Percentiles rank a stretch among this genome's conserved stretches.
Evolutionary conservation across 805 yeast genomes (phyloP).

Genomic region (Candida sakaeoensis): DNA sequence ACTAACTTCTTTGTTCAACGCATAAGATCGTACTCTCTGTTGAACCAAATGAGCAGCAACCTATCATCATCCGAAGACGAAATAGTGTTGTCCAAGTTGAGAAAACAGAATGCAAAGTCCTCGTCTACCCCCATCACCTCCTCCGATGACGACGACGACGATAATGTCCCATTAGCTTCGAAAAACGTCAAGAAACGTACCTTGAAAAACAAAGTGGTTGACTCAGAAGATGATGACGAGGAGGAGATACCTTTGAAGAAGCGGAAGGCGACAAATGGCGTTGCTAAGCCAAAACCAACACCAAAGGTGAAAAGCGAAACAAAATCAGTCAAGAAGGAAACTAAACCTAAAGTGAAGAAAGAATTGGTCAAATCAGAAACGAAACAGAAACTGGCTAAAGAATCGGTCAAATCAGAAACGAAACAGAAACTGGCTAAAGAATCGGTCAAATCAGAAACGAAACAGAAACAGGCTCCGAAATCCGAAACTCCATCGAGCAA

Average conservation of each 20-base stretch:
- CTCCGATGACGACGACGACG: constrained; percentile 10
- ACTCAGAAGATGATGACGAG: constrained; percentile 10
- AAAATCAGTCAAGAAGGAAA: constrained; percentile 6
- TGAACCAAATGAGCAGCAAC: background rate
- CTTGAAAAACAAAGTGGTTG: background rate
- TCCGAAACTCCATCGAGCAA: background rate
- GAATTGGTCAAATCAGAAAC: background rate
- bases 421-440: constrained; percentile 3
- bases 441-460: constrained; percentile 8
- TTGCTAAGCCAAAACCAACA: background rate
- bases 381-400: background rate
- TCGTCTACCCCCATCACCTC: constrained; percentile 2
- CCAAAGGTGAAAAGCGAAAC: constrained; percentile 3
- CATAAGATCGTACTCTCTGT: too few relatives aligned
- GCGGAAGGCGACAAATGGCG: constrained; percentile 6
- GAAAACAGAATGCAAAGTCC: background rate
- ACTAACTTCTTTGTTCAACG: background rate
- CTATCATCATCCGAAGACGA: constrained; percentile 10
- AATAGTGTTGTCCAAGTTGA: constrained; percentile 8
- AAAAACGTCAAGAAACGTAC: background rate
- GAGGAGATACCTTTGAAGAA: constrained; percentile 12
- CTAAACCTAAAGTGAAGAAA: constrained; percentile 8
- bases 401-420: constrained; percentile 8
- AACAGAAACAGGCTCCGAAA: too few relatives aligned
- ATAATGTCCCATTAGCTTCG: constrained; percentile 14